phyloP scores from a whole-genome alignment of 306 rosid genomes.

The Potentilla sterilis region DNA sequence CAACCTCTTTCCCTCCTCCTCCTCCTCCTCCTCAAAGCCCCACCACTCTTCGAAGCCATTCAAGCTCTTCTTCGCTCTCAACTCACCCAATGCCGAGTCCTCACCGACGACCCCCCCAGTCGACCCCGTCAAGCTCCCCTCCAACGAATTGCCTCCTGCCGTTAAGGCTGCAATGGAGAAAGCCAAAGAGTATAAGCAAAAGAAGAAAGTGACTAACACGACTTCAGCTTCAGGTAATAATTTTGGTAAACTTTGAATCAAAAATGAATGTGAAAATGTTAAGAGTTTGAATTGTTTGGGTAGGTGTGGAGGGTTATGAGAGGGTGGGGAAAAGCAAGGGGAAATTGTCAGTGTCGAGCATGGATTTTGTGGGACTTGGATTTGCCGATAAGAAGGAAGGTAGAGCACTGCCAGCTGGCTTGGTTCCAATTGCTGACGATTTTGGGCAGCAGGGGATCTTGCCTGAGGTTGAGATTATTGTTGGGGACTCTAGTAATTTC shows the following conservation, averaged over 20 bases:
- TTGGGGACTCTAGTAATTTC: conserved; percentile 64
- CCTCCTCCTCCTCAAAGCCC: conserved; percentile 33
- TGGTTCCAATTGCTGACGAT: conserved; percentile 68
- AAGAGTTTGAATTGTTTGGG: conserved; percentile 21
- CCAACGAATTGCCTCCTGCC: conserved; percentile 47
- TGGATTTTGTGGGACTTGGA: conserved; percentile 79
- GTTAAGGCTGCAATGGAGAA: conserved; percentile 58
- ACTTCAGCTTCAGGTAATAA: conserved; percentile 34
- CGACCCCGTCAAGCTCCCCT: conserved; percentile 69
- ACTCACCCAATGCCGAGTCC: conserved; percentile 25
- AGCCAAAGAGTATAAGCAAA: conserved; percentile 51
- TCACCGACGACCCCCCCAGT: conserved; percentile 24
- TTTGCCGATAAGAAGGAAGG: conserved; percentile 74
- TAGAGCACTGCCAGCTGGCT: conserved; percentile 71
- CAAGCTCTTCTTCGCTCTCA: conserved; percentile 34
- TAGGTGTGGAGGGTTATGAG: conserved; percentile 38
- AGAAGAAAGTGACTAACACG: conserved; percentile 32
- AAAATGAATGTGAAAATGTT: not conserved
- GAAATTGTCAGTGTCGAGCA: conserved; percentile 58
- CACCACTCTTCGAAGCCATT: not conserved
- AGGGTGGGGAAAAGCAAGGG: conserved; percentile 40
- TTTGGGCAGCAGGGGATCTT: conserved; percentile 39
- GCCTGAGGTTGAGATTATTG: conserved; percentile 80
- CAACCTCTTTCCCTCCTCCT: conserved; percentile 26
- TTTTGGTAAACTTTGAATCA: not conserved